phyloP scores from a whole-genome alignment of 805 yeast species.

The Saccharomyces kudriavzevii region DNA sequence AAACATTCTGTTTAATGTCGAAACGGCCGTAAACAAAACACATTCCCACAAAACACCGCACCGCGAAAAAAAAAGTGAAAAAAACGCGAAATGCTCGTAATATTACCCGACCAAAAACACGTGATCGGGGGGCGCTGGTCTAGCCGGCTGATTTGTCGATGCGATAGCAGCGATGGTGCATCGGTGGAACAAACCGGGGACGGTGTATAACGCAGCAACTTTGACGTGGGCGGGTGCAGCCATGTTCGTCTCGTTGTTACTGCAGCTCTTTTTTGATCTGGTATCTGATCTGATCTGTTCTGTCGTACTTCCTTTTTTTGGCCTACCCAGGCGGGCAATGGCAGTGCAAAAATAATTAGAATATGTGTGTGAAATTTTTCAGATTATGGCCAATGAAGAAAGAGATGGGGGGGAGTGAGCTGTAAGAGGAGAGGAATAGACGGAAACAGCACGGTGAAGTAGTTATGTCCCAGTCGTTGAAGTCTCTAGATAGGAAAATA shows the following conservation, averaged over 20 bases:
- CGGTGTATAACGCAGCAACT: neutral
- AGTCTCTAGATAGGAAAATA: conserved; percentile 37
- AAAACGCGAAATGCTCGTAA: neutral
- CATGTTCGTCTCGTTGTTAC: neutral
- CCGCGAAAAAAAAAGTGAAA: neutral
- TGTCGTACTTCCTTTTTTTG: neutral
- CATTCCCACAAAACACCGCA: neutral
- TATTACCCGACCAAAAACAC: neutral
- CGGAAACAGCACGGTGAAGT: neutral
- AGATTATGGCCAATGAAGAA: neutral
- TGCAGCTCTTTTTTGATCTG: neutral
- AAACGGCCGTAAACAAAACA: neutral
- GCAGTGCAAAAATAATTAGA: neutral
- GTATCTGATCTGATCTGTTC: neutral
- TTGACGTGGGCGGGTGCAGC: neutral
- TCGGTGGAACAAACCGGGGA: neutral
- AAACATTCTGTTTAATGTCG: neutral
- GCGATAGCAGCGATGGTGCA: neutral
- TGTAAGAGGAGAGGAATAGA: neutral
- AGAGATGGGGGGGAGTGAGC: neutral
- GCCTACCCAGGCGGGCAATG: neutral
- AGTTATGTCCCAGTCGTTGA: conserved; percentile 32
- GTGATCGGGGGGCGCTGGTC: neutral
- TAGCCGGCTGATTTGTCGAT: neutral
- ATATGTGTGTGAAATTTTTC: neutral